These are phyloP conservation scores for Rosa chinensis DNA, from an alignment of 306 rosid species.

Conservation along the genomic window DNA sequence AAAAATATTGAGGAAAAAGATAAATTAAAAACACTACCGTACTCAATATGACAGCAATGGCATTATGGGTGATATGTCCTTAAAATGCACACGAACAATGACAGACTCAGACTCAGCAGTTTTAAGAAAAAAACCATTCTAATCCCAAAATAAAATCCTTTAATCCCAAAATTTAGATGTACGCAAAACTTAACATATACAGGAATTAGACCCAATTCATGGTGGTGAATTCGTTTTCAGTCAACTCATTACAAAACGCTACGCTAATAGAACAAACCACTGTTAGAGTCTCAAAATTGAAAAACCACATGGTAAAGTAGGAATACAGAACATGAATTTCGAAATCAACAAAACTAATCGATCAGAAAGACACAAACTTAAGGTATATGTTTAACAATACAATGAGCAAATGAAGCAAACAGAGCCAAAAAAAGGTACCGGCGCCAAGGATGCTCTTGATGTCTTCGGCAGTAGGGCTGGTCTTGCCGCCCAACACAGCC, in stretches of 20 bases:
- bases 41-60: too few species aligned
- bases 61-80: too few species aligned
- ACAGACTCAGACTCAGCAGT: too few species aligned
- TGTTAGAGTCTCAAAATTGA: background rate
- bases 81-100: too few species aligned
- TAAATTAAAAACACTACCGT: too few species aligned
- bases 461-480: slow-evolving; percentile 40
- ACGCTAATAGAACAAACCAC: background rate
- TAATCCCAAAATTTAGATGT: too few species aligned
- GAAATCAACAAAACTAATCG: background rate
- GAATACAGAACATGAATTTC: background rate
- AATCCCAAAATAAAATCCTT: too few species aligned
- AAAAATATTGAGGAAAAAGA: too few species aligned
- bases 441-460: slow-evolving; percentile 42
- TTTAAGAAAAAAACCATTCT: too few species aligned
- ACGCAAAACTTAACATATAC: background rate
- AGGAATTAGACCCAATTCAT: background rate
- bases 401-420: background rate
- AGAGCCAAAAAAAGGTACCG: slow-evolving; percentile 13
- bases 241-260: background rate
- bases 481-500: slow-evolving; percentile 51
- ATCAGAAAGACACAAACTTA: background rate
- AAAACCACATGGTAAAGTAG: background rate
- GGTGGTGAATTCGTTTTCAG: background rate
- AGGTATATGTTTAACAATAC: background rate